Base-by-base conservation (phyloP, 768 basidiomycete genomes). In the Exsudoporus frostii region DNA sequence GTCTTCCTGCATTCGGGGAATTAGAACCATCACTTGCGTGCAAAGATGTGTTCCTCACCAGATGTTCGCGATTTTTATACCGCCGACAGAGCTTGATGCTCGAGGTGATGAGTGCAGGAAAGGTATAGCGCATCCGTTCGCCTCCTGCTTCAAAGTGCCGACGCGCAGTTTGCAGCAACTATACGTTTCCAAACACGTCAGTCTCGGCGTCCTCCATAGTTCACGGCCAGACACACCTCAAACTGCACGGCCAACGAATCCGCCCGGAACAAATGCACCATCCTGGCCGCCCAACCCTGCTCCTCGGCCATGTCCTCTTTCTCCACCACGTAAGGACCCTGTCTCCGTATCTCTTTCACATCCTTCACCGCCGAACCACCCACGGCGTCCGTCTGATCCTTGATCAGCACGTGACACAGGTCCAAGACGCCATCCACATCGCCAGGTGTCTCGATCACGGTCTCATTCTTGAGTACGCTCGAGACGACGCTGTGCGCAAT, bases 201-300 rank as follows among this genome's bases (percentile, higher is more conserved):
- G 36, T 30, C 33, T 22, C 8, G 6, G 2, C 33, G 24, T 29
- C 27, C 19, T 9, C 14, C 20, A 36, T 2, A 3, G 24, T 0
- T 5, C 13, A 25, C 7, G 1, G 11, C 6, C 5, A 2, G 2
- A 40, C 83, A 25, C 54, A 91, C 95, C 80, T 94, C 88, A 59
- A 93, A 96, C 64, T 99, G 97, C 14, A 86, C 82, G 60, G 82
- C 88, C 58, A 98, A 69, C 25, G 90, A 88, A 46, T 97, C 92
- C 0, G 91, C 81, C 20, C 86, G 76, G 83, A 98, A 97, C 30
- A 98, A 69, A 75, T 99, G 97, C 3, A 98, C 90, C 92, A 98
- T 98, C 57, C 96, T 77, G 37, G 97, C 96, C 15, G 98, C 84
- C 97, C 97, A 99, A 0, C 97, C 97, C 64, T 99, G 97, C 69